Percentiles rank a stretch among this genome's conserved stretches.
Conservation (phyloP, 2,329 filamentous ascomycete species). For the Fusarium scirpi region DNA sequence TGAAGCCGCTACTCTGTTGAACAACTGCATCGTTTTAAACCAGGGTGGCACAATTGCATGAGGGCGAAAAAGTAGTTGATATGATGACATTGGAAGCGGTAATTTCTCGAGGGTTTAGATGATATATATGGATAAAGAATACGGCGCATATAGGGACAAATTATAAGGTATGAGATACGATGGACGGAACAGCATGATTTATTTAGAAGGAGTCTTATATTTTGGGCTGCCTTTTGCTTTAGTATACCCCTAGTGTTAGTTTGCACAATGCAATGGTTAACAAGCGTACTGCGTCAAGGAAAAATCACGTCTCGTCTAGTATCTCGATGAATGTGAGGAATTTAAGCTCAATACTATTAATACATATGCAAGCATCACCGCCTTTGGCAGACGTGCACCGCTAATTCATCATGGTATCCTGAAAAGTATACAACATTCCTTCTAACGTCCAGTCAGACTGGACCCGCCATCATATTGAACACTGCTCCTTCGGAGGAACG, state of each 20-base stretch:
- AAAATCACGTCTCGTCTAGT: neutral
- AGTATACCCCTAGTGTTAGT: slow-evolving; percentile 46
- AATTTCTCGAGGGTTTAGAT: neutral
- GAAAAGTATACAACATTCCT: neutral
- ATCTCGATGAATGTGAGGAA: neutral
- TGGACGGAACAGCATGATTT: slow-evolving; percentile 24
- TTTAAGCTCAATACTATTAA: neutral
- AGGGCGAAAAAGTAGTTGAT: neutral
- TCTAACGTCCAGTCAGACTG: slow-evolving; percentile 37
- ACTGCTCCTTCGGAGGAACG: slow-evolving; percentile 62
- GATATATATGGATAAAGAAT: slow-evolving; percentile 14
- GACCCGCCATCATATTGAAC: slow-evolving; percentile 57
- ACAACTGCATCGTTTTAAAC: slow-evolving; percentile 76
- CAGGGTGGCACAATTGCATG: slow-evolving; percentile 48
- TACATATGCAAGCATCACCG: neutral
- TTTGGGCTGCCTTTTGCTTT: slow-evolving; percentile 44
- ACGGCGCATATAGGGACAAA: slow-evolving; percentile 16
- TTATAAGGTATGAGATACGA: slow-evolving; percentile 22
- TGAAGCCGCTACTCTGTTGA: slow-evolving; percentile 83
- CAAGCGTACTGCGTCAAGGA: neutral
- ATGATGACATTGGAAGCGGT: neutral
- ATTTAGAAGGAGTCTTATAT: slow-evolving; percentile 36
- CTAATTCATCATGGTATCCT: slow-evolving; percentile 11
- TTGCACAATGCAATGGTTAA: slow-evolving; percentile 24
- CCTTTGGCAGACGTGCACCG: neutral